Percentiles rank a stretch among this genome's conserved stretches.
Conservation (phyloP, 495 filamentous ascomycete species). For the Durotheca rogersii region DNA sequence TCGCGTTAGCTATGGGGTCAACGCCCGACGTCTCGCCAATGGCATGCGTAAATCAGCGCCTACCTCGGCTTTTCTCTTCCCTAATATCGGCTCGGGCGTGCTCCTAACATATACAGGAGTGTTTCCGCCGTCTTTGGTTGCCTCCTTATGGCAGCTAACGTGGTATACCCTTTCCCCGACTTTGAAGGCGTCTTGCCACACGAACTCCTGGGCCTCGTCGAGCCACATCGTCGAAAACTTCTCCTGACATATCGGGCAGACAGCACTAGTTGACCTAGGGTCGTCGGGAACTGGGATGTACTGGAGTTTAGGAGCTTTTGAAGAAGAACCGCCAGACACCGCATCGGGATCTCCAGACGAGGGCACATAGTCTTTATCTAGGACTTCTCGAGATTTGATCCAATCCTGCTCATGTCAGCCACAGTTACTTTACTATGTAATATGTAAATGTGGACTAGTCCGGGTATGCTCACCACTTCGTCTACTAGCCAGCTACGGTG, state of each 20-base stretch:
- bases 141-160: conserved; percentile 84
- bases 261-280: conserved; percentile 63
- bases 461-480: conserved; percentile 68
- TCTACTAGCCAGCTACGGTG: conserved; percentile 92
- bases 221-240: conserved; percentile 86
- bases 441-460: background rate
- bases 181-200: conserved; percentile 88
- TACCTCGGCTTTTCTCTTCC: conserved; percentile 77
- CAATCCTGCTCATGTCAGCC: conserved; percentile 64
- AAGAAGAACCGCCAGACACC: conserved; percentile 13
- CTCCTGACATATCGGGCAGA: conserved; percentile 94
- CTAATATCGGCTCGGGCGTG: conserved; percentile 68
- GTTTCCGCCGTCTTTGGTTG: conserved; percentile 61
- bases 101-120: conserved; percentile 46
- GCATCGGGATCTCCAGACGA: conserved; percentile 31
- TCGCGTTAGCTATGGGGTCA: conserved; percentile 24
- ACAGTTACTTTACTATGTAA: conserved; percentile 2
- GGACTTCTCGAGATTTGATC: conserved; percentile 77
- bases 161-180: conserved; percentile 83
- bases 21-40: background rate
- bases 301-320: conserved; percentile 58
- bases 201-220: conserved; percentile 90
- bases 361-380: conserved; percentile 59
- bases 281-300: conserved; percentile 84
- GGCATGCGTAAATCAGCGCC: conserved; percentile 29